Conservation (phyloP, 257 asterid species). For the Catharanthus roseus region DNA sequence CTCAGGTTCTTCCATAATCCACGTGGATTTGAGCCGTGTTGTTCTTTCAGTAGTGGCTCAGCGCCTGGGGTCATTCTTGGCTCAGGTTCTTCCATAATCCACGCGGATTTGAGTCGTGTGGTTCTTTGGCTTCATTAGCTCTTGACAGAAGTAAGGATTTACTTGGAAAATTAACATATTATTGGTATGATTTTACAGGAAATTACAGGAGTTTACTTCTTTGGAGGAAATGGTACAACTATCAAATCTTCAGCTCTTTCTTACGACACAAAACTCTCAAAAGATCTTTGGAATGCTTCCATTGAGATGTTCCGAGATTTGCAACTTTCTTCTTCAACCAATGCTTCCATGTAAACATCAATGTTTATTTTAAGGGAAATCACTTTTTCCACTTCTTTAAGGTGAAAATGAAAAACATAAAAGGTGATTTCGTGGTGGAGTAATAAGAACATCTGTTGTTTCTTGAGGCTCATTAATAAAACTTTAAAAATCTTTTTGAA, state of each 20-base stretch:
- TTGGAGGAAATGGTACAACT: constrained; percentile 68
- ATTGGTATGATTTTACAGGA: constrained; percentile 36
- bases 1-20: background rate
- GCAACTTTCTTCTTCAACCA: constrained; percentile 29
- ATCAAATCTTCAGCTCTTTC: constrained; percentile 62
- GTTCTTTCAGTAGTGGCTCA: background rate
- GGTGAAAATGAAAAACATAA: background rate
- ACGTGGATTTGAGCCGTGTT: background rate
- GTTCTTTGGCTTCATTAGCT: background rate
- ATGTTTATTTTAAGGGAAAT: background rate
- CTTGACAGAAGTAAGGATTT: background rate
- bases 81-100: background rate
- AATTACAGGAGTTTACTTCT: constrained; percentile 73
- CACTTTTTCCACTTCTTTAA: background rate
- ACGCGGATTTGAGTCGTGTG: background rate
- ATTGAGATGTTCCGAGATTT: constrained; percentile 45
- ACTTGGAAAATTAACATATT: background rate
- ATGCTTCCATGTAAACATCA: background rate
- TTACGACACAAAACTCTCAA: constrained; percentile 47
- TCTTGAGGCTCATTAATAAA: background rate
- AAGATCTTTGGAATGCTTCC: constrained; percentile 68
- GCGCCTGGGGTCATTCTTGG: background rate
- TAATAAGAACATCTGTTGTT: background rate
- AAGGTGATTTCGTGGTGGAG: background rate
- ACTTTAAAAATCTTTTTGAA: too few relatives aligned